Evolutionary conservation across 2,329 filamentous ascomycete species (phyloP).

Genomic region (Tolypocladium paradoxum): DNA sequence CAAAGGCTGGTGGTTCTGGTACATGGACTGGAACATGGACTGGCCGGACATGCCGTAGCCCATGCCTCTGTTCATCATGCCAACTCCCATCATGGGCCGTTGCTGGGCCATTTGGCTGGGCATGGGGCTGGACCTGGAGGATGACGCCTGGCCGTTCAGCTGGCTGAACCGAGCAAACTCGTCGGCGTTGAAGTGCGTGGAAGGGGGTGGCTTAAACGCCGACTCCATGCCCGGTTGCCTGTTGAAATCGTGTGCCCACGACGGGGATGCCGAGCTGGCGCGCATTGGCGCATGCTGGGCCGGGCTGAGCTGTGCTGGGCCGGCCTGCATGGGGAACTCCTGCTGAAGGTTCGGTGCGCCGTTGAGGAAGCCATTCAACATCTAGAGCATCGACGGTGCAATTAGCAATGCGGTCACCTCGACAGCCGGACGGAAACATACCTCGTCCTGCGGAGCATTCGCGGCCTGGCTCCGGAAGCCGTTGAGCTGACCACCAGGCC

Average conservation of each 20-base stretch:
- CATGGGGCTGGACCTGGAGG: constrained; percentile 42
- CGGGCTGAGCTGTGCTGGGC: constrained; percentile 35
- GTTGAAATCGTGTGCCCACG: constrained; percentile 43
- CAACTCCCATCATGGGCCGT: constrained; percentile 49
- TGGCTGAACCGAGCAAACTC: constrained; percentile 86
- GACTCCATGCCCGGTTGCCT: constrained; percentile 61
- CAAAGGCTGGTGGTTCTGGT: constrained; percentile 32
- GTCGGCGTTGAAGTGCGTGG: constrained; percentile 60
- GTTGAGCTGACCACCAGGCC: constrained; percentile 59
- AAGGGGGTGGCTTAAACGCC: constrained; percentile 49
- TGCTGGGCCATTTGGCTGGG: constrained; percentile 40
- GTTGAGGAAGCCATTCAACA: constrained; percentile 90
- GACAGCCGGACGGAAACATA: constrained; percentile 18
- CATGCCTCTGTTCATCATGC: constrained; percentile 41
- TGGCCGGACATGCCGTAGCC: constrained; percentile 27
- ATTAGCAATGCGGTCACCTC: constrained; percentile 17
- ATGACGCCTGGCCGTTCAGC: constrained; percentile 45
- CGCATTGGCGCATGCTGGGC: constrained; percentile 41
- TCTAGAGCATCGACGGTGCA: constrained; percentile 36
- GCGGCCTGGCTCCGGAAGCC: constrained; percentile 65
- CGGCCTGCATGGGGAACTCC: constrained; percentile 41
- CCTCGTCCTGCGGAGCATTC: constrained; percentile 65
- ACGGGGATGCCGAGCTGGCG: constrained; percentile 41
- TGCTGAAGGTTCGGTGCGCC: constrained; percentile 53
- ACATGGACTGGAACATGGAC: constrained; percentile 44